Conservation (phyloP, 495 filamentous ascomycete genomes). For the Penicillium pulvis region DNA sequence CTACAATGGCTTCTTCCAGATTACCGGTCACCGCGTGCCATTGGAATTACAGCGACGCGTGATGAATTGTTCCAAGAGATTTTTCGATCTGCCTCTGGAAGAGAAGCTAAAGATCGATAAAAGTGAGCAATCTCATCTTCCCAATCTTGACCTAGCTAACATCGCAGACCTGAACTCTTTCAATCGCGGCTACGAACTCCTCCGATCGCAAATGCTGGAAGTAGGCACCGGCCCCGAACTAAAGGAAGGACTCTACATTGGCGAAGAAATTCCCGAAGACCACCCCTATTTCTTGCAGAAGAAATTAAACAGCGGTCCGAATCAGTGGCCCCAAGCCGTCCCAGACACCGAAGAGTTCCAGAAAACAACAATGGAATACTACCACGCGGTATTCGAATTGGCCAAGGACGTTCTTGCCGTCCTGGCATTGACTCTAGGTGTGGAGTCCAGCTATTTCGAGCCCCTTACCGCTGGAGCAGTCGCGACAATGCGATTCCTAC, state of each 20-base stretch:
- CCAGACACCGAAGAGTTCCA: slow-evolving; percentile 45
- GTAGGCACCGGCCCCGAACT: slow-evolving; percentile 47
- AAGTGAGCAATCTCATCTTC: slow-evolving; percentile 20
- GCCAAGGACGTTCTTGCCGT: slow-evolving; percentile 35
- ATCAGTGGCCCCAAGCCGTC: slow-evolving; percentile 50
- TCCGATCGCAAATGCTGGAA: slow-evolving; percentile 53
- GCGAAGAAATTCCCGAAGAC: slow-evolving; percentile 44
- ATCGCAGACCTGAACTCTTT: slow-evolving; percentile 33
- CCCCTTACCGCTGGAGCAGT: slow-evolving; percentile 36
- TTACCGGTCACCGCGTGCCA: slow-evolving; percentile 48
- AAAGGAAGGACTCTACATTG: slow-evolving; percentile 55
- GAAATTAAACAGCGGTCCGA: slow-evolving; percentile 47
- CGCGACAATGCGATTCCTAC: slow-evolving; percentile 45
- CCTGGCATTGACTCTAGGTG: slow-evolving; percentile 33
- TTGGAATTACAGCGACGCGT: slow-evolving; percentile 32
- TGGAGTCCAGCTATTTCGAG: slow-evolving; percentile 37
- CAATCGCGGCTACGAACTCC: slow-evolving; percentile 54
- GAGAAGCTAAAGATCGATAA: slow-evolving; percentile 53
- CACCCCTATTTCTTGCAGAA: slow-evolving; percentile 41
- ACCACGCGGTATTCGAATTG: slow-evolving; percentile 37
- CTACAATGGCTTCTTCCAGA: slow-evolving; percentile 54
- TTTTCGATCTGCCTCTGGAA: slow-evolving; percentile 55
- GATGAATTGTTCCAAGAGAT: slow-evolving; percentile 42
- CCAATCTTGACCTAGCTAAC: slow-evolving; percentile 7
- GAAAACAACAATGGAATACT: slow-evolving; percentile 51